Percentiles rank a stretch among this genome's conserved stretches.
These are phyloP conservation scores for Phaseolus coccineus DNA, from an alignment of 331 rosid genomes.

Conservation along the genomic window DNA sequence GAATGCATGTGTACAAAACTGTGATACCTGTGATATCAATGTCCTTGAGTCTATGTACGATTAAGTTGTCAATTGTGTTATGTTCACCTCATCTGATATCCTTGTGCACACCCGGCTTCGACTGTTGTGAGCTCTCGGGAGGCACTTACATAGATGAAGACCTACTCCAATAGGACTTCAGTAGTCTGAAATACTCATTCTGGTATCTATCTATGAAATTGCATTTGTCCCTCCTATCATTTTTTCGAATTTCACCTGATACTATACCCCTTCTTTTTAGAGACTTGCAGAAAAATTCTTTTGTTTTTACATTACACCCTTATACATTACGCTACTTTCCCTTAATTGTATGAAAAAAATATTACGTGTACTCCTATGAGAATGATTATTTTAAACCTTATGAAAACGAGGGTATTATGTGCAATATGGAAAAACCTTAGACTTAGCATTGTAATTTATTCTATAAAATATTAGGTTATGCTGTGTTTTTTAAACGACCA, in stretches of 20 bases:
- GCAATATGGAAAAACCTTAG: no score
- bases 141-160: background rate
- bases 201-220: slow-evolving; percentile 14
- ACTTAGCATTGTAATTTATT: no score
- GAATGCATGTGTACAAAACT: background rate
- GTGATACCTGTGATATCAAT: background rate
- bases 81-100: background rate
- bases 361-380: no score
- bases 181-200: slow-evolving; percentile 1
- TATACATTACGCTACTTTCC: no score
- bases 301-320: no score
- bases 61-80: background rate
- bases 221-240: no score
- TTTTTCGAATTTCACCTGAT: no score
- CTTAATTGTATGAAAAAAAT: no score
- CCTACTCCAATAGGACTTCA: background rate
- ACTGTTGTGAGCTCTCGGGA: background rate
- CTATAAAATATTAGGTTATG: slow-evolving; percentile 4
- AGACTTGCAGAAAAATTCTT: no score
- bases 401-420: no score
- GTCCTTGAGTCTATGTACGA: background rate
- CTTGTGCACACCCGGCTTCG: background rate
- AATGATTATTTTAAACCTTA: no score
- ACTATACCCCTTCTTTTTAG: no score
- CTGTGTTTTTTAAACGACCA: slow-evolving; percentile 10